Evolutionary conservation across 2,329 filamentous ascomycete genomes (phyloP), one percentile per base, ranked within the genome.

Genomic region (Drechslerella stenobrocha): DNA sequence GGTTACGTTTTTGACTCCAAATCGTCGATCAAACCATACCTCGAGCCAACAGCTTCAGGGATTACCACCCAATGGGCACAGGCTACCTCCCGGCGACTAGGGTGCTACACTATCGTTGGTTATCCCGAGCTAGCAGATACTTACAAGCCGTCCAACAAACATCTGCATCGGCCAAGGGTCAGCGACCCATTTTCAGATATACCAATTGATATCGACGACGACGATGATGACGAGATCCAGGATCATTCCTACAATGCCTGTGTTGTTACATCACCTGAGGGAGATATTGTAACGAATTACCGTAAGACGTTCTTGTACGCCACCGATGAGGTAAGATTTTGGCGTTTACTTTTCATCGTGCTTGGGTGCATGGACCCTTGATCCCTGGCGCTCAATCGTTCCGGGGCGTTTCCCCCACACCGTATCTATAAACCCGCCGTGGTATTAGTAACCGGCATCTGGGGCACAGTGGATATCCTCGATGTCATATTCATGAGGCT

Each of bases 1-100:
- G 87, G 89, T 26, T 93, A 91, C 78, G 90, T 90, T 74, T 92
- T 91, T 77, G 81, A 82, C 40, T 87, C 85, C 0, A 75, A 89
- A 1, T 77, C 82, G 28, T 81, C 89, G 1, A 90, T 92, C 42
- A 76, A 77, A 0, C 86, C 87, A 0, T 87, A 80, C 71, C 82
- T 92, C 2, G 89, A 93, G 73, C 81, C 80, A 0, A 82, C 82
- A 0, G 81, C 82, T 3, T 79, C 82, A 0, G 89, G 89, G 0
- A 83, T 87, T 53, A 85, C 81, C 4, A 85, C 87, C 0, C 76
- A 86, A 18, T 93, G 88, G 89, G 87, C 88, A 0, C 79, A 83
- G 34, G 83, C 81, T 0, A 83, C 81, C 0, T 88, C 89, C 0
- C 77, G 83, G 20, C 84, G 84, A 71, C 80, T 87, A 72, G 79